These are phyloP conservation scores for Mycena indigotica DNA, from an alignment of 768 basidiomycete species.

Conservation along the genomic window DNA sequence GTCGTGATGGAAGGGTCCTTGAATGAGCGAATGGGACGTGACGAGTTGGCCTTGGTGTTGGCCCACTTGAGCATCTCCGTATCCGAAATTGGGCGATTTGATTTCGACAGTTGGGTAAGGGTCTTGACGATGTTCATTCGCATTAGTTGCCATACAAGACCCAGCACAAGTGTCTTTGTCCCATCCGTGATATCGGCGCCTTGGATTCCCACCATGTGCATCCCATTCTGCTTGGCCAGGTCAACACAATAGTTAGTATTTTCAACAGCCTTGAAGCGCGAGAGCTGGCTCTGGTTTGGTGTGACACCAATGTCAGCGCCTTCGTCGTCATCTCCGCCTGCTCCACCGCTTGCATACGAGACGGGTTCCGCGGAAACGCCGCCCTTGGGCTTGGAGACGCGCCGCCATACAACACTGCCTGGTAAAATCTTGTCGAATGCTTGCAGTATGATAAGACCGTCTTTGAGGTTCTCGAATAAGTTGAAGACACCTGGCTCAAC, in stretches of 20 bases:
- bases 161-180: constrained; percentile 88
- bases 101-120: constrained; percentile 70
- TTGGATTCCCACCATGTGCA: constrained; percentile 97
- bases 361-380: constrained; percentile 45
- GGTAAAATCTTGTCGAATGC: constrained; percentile 96
- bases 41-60: constrained; percentile 81
- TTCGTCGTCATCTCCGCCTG: constrained; percentile 54
- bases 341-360: constrained; percentile 40
- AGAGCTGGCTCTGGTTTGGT: constrained; percentile 81
- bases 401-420: constrained; percentile 90
- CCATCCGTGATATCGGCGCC: constrained; percentile 97
- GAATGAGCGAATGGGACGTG: constrained; percentile 81
- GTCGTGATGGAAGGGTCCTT: constrained; percentile 90
- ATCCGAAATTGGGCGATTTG: constrained; percentile 79
- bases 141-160: constrained; percentile 98
- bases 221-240: constrained; percentile 86
- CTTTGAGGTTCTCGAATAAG: constrained; percentile 93
- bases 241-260: constrained; percentile 98
- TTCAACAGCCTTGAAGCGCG: constrained; percentile 96
- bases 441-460: constrained; percentile 89
- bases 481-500: constrained; percentile 97
- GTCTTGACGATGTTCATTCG: constrained; percentile 91
- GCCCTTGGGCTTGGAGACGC: constrained; percentile 91
- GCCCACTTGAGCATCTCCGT: constrained; percentile 96
- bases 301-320: constrained; percentile 82